phyloP scores from a whole-genome alignment of 2,329 filamentous ascomycete species.

The Samsoniella hepiali region DNA sequence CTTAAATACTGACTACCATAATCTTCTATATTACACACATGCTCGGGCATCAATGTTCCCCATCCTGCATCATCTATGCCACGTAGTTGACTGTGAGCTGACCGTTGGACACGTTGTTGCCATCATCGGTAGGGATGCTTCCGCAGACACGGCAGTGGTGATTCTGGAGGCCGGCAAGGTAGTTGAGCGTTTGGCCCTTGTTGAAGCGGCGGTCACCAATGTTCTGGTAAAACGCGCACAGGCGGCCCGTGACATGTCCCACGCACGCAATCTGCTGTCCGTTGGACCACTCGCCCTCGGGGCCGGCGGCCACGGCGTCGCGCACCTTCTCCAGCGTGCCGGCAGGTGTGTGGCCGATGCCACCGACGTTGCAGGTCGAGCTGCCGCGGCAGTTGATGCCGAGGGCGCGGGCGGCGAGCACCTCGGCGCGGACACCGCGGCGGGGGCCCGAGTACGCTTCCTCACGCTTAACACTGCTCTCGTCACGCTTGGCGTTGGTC shows the following conservation, averaged over 20 bases:
- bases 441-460: not conserved
- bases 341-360: slow-evolving; percentile 14
- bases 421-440: not conserved
- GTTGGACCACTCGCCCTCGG: slow-evolving; percentile 6
- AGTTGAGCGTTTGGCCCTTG: slow-evolving; percentile 17
- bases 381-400: slow-evolving; percentile 19
- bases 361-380: slow-evolving; percentile 19
- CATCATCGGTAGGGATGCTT: slow-evolving; percentile 20
- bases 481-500: slow-evolving; percentile 15
- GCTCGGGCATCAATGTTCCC: not conserved
- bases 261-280: slow-evolving; percentile 20
- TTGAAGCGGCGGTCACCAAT: slow-evolving; percentile 16
- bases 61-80: not conserved
- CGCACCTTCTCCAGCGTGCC: slow-evolving; percentile 18
- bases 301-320: slow-evolving; percentile 17
- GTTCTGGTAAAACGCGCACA: slow-evolving; percentile 21
- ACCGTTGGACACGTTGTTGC: slow-evolving; percentile 20
- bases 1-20: not conserved
- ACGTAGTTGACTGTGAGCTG: slow-evolving; percentile 22
- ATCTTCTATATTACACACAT: not conserved
- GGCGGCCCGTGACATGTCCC: slow-evolving; percentile 14
- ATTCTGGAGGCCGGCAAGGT: not conserved
- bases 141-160: slow-evolving; percentile 20
- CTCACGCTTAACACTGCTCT: not conserved
- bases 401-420: slow-evolving; percentile 13